A percentile compares a stretch with the other conserved stretches of the same genome.
Conservation (phyloP, 805 yeast species). For the Kluyveromyces nonfermentans region DNA sequence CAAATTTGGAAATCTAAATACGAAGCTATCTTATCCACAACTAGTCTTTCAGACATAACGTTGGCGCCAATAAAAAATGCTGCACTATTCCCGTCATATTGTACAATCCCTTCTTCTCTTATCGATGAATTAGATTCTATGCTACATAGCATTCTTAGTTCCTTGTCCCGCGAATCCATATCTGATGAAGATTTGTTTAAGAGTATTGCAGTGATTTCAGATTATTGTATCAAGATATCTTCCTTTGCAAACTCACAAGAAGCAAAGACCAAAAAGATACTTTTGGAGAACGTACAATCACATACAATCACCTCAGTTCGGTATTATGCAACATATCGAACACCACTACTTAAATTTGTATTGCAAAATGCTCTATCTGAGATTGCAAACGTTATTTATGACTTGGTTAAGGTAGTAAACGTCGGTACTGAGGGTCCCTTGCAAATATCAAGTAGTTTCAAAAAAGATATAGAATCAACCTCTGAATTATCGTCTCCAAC, state of each 20-base stretch:
- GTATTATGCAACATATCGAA: slow-evolving; percentile 54
- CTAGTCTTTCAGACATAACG: neutral
- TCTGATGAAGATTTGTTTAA: slow-evolving; percentile 17
- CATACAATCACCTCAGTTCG: slow-evolving; percentile 71
- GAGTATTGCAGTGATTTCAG: slow-evolving; percentile 18
- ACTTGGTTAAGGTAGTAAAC: slow-evolving; percentile 46
- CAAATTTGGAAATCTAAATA: slow-evolving; percentile 11
- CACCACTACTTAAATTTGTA: slow-evolving; percentile 59
- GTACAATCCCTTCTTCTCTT: slow-evolving; percentile 6
- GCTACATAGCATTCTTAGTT: slow-evolving; percentile 1
- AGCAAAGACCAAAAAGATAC: slow-evolving; percentile 34
- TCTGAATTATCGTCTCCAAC: neutral
- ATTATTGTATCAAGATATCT: slow-evolving; percentile 14
- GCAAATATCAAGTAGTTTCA: neutral
- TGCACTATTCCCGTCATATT: slow-evolving; percentile 6
- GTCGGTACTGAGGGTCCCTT: neutral
- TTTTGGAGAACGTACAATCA: slow-evolving; percentile 58
- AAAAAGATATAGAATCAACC: neutral
- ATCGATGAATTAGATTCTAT: slow-evolving; percentile 3
- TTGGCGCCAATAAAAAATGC: neutral
- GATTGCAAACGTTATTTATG: slow-evolving; percentile 55
- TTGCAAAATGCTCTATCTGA: slow-evolving; percentile 73
- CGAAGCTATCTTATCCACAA: neutral
- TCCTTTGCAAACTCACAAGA: slow-evolving; percentile 16
- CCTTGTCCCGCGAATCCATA: slow-evolving; percentile 1